phyloP scores from a whole-genome alignment of 495 filamentous ascomycete species.

The Sabuloglossum arenarium region DNA sequence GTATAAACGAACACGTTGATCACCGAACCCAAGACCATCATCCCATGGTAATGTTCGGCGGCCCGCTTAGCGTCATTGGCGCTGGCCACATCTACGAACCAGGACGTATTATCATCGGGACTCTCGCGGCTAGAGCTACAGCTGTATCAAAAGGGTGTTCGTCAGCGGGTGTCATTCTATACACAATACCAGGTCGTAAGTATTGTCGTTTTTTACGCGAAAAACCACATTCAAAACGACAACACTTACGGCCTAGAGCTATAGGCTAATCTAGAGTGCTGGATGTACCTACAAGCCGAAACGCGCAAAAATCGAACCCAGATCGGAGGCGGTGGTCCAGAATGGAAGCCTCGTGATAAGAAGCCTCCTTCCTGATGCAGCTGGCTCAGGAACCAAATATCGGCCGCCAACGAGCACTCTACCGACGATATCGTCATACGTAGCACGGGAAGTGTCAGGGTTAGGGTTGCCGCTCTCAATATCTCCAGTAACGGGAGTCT shows the following conservation, averaged over 20 bases:
- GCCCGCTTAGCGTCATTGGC: background rate
- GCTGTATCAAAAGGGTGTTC: background rate
- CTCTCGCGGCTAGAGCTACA: background rate
- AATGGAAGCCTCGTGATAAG: background rate
- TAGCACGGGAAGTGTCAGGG: no score
- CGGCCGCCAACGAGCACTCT: background rate
- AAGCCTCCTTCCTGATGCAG: background rate
- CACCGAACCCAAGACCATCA: background rate
- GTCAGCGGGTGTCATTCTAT: background rate
- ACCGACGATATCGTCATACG: background rate
- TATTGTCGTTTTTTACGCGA: no score
- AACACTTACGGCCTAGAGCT: no score
- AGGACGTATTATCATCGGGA: background rate
- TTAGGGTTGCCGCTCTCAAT: no score
- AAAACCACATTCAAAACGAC: no score
- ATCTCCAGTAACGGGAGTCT: no score
- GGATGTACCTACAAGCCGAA: background rate
- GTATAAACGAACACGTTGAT: background rate
- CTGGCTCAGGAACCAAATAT: background rate
- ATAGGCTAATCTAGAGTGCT: no score
- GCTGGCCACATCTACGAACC: background rate
- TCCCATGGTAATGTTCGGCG: background rate
- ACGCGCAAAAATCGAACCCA: background rate
- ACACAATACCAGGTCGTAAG: no score
- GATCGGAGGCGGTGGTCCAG: background rate